Evolutionary conservation across 75 land plant species (phyloP).

Genomic region (Pinus taeda): DNA sequence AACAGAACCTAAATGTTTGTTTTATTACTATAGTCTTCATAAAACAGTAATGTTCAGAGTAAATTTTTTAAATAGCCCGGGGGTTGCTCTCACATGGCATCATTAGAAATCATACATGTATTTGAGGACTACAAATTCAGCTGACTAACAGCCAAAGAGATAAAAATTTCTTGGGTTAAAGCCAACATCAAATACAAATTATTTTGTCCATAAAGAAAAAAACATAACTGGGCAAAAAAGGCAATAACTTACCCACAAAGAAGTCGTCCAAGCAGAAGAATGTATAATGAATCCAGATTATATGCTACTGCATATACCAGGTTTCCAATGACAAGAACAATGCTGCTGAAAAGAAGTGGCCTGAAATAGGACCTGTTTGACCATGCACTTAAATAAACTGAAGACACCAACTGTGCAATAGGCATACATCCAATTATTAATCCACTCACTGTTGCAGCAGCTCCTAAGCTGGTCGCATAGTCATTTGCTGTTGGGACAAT

Average conservation of each 20-base stretch:
- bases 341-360: conserved; percentile 77
- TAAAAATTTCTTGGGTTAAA: no score
- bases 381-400: conserved; percentile 92
- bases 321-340: conserved; percentile 73
- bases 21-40: no score
- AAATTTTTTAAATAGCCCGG: no score
- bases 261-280: conserved; percentile 77
- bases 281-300: conserved; percentile 62
- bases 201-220: background rate
- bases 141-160: no score
- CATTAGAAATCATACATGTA: conserved; percentile 4
- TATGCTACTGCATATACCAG: conserved; percentile 72
- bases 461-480: conserved; percentile 76
- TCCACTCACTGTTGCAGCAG: conserved; percentile 86
- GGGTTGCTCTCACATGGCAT: no score
- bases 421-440: conserved; percentile 91
- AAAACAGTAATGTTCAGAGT: no score
- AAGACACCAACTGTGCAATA: conserved; percentile 78
- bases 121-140: background rate
- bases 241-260: conserved; percentile 73
- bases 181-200: background rate
- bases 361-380: conserved; percentile 78
- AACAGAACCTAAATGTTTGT: no score
- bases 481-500: conserved; percentile 63
- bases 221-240: conserved; percentile 14